Conservation (phyloP, 305 asterid genomes). For the Fraxinus paxiana region DNA sequence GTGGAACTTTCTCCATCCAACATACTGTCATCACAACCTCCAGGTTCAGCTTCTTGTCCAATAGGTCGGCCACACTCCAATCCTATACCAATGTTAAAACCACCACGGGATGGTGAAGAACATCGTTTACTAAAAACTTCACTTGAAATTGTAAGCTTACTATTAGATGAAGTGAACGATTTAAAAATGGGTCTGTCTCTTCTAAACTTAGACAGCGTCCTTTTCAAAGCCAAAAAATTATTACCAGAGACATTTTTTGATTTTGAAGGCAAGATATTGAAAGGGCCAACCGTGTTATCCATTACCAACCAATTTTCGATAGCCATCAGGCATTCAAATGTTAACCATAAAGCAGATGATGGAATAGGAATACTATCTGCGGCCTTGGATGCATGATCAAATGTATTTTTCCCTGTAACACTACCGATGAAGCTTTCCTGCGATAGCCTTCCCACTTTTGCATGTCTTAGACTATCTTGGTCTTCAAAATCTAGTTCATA, state of each 20-base stretch:
- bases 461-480: slow-evolving; percentile 70
- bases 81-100: slow-evolving; percentile 37
- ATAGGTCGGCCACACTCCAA: slow-evolving; percentile 36
- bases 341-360: slow-evolving; percentile 69
- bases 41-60: slow-evolving; percentile 37
- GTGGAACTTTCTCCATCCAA: slow-evolving; percentile 55
- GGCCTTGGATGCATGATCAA: slow-evolving; percentile 45
- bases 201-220: slow-evolving; percentile 61
- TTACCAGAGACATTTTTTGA: slow-evolving; percentile 48
- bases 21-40: slow-evolving; percentile 46
- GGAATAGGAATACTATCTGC: slow-evolving; percentile 51
- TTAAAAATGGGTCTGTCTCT: slow-evolving; percentile 49
- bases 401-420: slow-evolving; percentile 46
- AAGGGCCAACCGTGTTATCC: slow-evolving; percentile 63
- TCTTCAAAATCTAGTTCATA: slow-evolving; percentile 55
- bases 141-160: slow-evolving; percentile 35
- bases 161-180: slow-evolving; percentile 39
- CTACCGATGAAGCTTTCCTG: slow-evolving; percentile 75
- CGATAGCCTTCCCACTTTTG: slow-evolving; percentile 89
- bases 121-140: slow-evolving; percentile 33
- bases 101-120: slow-evolving; percentile 36
- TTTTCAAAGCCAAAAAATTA: slow-evolving; percentile 56
- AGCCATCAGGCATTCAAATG: slow-evolving; percentile 77
- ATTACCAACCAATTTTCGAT: slow-evolving; percentile 73
- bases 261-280: slow-evolving; percentile 46